A percentile compares a stretch with the other conserved stretches of the same genome.
Conservation (phyloP, 805 yeast species). For the Pichia californica region DNA sequence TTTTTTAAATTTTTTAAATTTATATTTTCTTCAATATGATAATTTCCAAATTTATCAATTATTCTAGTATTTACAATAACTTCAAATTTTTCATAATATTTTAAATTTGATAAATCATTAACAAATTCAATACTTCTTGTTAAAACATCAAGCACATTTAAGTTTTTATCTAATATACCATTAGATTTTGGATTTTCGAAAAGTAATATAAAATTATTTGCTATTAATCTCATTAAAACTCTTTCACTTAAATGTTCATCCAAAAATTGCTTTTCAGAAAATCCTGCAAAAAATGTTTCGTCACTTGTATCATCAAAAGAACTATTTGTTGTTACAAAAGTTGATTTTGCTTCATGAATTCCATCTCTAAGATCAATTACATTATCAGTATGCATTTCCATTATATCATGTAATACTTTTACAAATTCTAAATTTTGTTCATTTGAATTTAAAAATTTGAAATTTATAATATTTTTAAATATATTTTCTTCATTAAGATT, state of each 20-base stretch:
- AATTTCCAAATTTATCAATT: slow-evolving; percentile 22
- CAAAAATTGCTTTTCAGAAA: slow-evolving; percentile 40
- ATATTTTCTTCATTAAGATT: slow-evolving; percentile 15
- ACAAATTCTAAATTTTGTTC: slow-evolving; percentile 52
- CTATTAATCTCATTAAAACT: slow-evolving; percentile 78
- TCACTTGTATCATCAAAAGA: neutral
- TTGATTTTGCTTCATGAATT: slow-evolving; percentile 44
- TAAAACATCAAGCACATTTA: slow-evolving; percentile 61
- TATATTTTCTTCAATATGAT: slow-evolving; percentile 20
- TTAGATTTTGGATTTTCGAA: slow-evolving; percentile 36
- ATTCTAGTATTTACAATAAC: slow-evolving; percentile 42
- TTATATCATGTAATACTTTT: slow-evolving; percentile 47
- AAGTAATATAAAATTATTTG: slow-evolving; percentile 75
- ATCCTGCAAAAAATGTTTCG: neutral
- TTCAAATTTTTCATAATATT: slow-evolving; percentile 71
- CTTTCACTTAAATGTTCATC: slow-evolving; percentile 76
- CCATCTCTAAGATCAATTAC: slow-evolving; percentile 79
- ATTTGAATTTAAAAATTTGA: slow-evolving; percentile 34
- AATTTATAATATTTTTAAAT: slow-evolving; percentile 22
- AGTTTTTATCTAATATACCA: slow-evolving; percentile 64
- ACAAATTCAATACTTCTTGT: slow-evolving; percentile 64
- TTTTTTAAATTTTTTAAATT: slow-evolving; percentile 3
- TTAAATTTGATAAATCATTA: slow-evolving; percentile 73
- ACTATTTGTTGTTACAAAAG: no score
- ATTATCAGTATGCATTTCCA: slow-evolving; percentile 78